phyloP scores from a whole-genome alignment of 2,329 filamentous ascomycete genomes.

The Trichoderma sp. region DNA sequence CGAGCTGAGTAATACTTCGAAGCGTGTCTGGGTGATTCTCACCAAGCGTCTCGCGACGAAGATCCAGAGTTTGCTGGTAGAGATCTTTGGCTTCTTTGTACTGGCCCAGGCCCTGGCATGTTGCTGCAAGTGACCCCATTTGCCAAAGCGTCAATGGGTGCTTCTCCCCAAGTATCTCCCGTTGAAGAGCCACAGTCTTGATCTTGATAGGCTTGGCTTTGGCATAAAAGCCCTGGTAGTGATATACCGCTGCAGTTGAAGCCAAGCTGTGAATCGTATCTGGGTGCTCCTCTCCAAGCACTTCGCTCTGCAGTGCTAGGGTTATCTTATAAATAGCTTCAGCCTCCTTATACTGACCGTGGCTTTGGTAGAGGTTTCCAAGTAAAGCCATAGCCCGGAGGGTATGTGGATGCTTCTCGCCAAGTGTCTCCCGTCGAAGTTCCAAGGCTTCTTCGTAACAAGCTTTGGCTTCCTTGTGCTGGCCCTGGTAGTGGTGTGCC shows the following conservation, averaged over 20 bases:
- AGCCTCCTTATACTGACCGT: background rate
- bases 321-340: background rate
- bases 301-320: background rate
- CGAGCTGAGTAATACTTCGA: background rate
- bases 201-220: background rate
- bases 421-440: background rate
- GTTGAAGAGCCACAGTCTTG: background rate
- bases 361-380: background rate
- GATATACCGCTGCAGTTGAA: background rate
- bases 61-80: background rate
- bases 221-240: background rate
- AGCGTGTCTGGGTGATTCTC: background rate
- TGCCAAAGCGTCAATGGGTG: background rate
- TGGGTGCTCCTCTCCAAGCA: background rate
- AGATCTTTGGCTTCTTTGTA: background rate
- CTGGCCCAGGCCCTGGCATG: background rate
- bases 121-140: background rate
- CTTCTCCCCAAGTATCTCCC: background rate
- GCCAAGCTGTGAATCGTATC: background rate
- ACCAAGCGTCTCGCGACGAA: background rate
- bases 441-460: background rate
- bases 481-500: background rate
- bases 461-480: background rate
- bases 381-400: background rate
- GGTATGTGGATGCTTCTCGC: background rate